Conservation (phyloP, 2,329 filamentous ascomycete genomes). For the Ophiostoma australiae region DNA sequence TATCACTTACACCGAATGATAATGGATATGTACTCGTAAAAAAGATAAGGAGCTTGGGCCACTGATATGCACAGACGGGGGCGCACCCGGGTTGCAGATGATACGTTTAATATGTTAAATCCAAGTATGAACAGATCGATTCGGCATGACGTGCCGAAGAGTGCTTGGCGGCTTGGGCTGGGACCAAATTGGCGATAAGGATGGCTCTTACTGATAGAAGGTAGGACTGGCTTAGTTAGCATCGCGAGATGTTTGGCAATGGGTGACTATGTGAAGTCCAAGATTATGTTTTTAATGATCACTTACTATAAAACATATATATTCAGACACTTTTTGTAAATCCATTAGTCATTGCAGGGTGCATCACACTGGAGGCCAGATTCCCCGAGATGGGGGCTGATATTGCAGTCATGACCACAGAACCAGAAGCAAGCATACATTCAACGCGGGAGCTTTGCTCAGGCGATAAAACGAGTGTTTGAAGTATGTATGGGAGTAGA, state of each 20-base stretch:
- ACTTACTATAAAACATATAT: too few relatives aligned
- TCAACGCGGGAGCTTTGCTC: too few relatives aligned
- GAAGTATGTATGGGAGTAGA: not conserved
- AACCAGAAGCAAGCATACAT: not conserved
- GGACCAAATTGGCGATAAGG: not conserved
- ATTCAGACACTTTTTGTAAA: too few relatives aligned
- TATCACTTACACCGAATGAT: conserved; percentile 22
- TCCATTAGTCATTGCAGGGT: too few relatives aligned
- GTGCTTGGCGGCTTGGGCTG: not conserved
- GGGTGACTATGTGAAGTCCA: too few relatives aligned
- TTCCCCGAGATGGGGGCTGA: not conserved
- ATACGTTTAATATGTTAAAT: not conserved
- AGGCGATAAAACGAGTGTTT: too few relatives aligned
- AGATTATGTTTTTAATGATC: too few relatives aligned
- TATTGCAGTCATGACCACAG: not conserved
- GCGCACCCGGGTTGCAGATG: not conserved
- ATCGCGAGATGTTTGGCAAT: too few relatives aligned
- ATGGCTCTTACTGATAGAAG: not conserved
- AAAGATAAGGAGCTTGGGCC: conserved; percentile 22
- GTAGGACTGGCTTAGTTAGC: not conserved
- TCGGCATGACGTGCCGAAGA: not conserved
- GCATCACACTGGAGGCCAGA: not conserved
- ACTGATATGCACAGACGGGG: conserved; percentile 22
- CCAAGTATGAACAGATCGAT: not conserved
- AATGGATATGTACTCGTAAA: not conserved